Evolutionary conservation across 2,329 filamentous ascomycete species (phyloP), one percentile per base, ranked within the genome.

Genomic region (Fusarium chaquense): DNA sequence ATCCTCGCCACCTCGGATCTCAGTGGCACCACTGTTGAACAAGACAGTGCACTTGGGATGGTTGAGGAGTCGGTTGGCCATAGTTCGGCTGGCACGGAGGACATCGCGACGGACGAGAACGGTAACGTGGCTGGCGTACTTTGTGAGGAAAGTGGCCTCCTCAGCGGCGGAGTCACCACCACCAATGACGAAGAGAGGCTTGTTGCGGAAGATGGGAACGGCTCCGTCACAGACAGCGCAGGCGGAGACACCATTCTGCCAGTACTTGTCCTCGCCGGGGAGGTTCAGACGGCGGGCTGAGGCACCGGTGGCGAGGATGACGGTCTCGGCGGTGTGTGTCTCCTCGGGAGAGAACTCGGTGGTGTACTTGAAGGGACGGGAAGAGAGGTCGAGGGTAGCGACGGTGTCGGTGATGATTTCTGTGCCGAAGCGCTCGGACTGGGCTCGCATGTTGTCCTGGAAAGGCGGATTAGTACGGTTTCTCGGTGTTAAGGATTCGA

Each of bases 151-250:
- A 75, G 97, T 91, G 59, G 94, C 94, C 87, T 99, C 96, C 83
- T 99, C 97, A 30, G 97, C 96, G 20, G 96, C 96, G 18, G 93
- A 97, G 83, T 99, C 96, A 76, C 96, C 96, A 69, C 96, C 97
- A 69, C 96, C 96, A 70, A 99, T 98, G 51, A 99, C 96, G 41
- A 95, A 93, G 58, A 99, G 86, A 11, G 92, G 95, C 87, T 97
- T 97, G 82, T 98, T 93, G 75, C 95, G 89, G 90, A 97, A 99
- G 81, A 99, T 98, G 65, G 96, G 96, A 47, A 98, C 91, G 51
- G 94, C 96, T 70, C 96, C 96, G 78, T 99, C 96, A 83, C 96
- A 99, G 50, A 99, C 96, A 35, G 96, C 96, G 82, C 96, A 99
- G 51, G 96, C 96, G 54, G 92, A 96, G 78, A 99, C 93, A 73